phyloP scores from a whole-genome alignment of 2,329 filamentous ascomycete species.

The Colletotrichum musae region DNA sequence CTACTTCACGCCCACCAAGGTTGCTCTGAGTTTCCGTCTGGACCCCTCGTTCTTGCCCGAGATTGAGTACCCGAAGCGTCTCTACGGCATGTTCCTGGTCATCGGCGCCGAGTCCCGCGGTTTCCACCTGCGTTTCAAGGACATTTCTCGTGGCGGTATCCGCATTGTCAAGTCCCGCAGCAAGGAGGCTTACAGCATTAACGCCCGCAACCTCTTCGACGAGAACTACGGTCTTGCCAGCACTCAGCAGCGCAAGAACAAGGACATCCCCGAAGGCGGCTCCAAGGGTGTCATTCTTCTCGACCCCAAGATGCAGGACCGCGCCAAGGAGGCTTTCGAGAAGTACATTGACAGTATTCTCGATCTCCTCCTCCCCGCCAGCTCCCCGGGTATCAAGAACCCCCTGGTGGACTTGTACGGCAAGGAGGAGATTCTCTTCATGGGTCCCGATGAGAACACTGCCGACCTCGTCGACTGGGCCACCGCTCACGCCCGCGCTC shows the following conservation, averaged over 20 bases:
- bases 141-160: slow-evolving; percentile 96
- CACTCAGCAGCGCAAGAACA: slow-evolving; percentile 99
- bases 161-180: slow-evolving; percentile 98
- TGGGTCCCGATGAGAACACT: slow-evolving; percentile 99
- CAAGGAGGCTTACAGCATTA: slow-evolving; percentile 96
- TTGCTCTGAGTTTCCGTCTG: slow-evolving; percentile 95
- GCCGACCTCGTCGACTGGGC: slow-evolving; percentile 98
- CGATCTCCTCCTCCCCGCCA: slow-evolving; percentile 90
- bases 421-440: slow-evolving; percentile 96
- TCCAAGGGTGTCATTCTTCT: slow-evolving; percentile 98
- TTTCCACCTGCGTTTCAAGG: slow-evolving; percentile 97
- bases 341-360: slow-evolving; percentile 99
- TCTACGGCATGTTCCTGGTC: slow-evolving; percentile 99
- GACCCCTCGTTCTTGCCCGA: slow-evolving; percentile 90
- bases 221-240: slow-evolving; percentile 99
- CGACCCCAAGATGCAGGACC: slow-evolving; percentile 94
- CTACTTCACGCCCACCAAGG: slow-evolving; percentile 97
- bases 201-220: slow-evolving; percentile 95
- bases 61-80: slow-evolving; percentile 91
- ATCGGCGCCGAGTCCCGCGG: slow-evolving; percentile 97
- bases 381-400: slow-evolving; percentile 98
- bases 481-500: slow-evolving; percentile 90
- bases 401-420: slow-evolving; percentile 96
- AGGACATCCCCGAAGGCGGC: slow-evolving; percentile 98
- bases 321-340: slow-evolving; percentile 92